phyloP scores from a whole-genome alignment of 208 protist genomes.

The Sergeia podlipaevii region DNA sequence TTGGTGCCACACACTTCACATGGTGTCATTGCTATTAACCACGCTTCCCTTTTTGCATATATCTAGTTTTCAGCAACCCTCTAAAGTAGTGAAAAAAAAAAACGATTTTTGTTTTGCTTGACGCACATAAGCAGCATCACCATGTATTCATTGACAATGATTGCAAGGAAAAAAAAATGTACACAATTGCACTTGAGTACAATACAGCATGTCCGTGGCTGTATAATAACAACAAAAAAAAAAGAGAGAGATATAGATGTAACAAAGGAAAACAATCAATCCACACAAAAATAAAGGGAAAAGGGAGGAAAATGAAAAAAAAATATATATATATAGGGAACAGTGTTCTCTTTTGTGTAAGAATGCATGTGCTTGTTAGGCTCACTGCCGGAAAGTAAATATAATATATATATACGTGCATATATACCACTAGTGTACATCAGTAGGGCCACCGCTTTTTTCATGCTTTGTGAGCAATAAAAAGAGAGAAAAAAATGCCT shows the following conservation, averaged over 20 bases:
- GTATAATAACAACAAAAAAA: constrained; percentile 3
- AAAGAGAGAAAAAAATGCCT: constrained; percentile 6
- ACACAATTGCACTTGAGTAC: no score
- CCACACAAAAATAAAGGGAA: constrained; percentile 2
- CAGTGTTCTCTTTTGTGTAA: no score
- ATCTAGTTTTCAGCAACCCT: background rate
- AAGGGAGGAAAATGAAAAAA: background rate
- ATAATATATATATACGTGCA: no score
- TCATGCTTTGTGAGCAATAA: background rate
- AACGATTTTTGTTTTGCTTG: background rate
- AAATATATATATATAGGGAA: constrained; percentile 1
- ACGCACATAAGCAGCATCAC: background rate
- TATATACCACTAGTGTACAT: no score
- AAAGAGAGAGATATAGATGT: background rate
- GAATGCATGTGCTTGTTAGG: no score
- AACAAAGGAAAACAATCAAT: background rate
- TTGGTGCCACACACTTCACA: background rate
- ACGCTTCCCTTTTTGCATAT: background rate
- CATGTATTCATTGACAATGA: background rate
- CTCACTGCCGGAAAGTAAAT: no score
- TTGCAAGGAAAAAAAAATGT: background rate
- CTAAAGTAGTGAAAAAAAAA: background rate
- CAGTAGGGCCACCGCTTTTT: no score
- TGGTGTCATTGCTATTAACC: background rate
- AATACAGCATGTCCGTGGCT: background rate